A percentile compares a stretch with the other conserved stretches of the same genome.
phyloP scores from a whole-genome alignment of 148 eudicot species.

The Rhododendron kiyosumense region DNA sequence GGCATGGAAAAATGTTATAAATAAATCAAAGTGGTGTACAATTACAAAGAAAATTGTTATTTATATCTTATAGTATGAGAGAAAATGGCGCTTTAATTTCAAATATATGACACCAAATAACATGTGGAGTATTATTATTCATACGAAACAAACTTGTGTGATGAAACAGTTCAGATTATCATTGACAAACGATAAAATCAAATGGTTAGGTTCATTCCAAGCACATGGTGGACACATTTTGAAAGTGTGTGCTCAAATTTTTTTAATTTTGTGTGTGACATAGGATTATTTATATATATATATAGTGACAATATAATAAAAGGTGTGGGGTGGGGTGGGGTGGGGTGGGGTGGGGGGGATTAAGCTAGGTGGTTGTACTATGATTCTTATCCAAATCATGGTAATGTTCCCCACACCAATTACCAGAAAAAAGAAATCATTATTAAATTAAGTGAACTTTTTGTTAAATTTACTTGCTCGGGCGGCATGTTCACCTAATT shows the following conservation, averaged over 20 bases:
- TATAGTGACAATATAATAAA: not conserved
- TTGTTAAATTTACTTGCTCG: slow-evolving; percentile 3
- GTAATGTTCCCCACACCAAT: slow-evolving; percentile 5
- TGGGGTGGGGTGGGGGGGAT: too few relatives aligned
- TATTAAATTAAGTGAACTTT: not conserved
- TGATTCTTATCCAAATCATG: slow-evolving; percentile 9
- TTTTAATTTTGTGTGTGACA: too few relatives aligned
- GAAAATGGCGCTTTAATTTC: not conserved
- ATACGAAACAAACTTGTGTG: not conserved
- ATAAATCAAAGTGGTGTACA: not conserved
- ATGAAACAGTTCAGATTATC: not conserved
- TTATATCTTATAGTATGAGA: not conserved
- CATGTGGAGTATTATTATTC: not conserved
- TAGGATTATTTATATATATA: too few relatives aligned
- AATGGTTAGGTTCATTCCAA: not conserved
- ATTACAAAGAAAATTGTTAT: not conserved
- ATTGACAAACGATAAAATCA: not conserved
- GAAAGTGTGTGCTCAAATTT: not conserved
- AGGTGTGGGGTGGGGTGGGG: too few relatives aligned
- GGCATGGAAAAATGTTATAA: not conserved
- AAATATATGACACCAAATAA: not conserved
- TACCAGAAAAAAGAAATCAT: not conserved
- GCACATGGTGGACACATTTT: not conserved
- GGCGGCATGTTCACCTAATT: slow-evolving; percentile 9
- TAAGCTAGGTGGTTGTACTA: slow-evolving; percentile 1